These are phyloP conservation scores for Rehmannia glutinosa DNA, from an alignment of 257 asterid species.

Conservation along the genomic window DNA sequence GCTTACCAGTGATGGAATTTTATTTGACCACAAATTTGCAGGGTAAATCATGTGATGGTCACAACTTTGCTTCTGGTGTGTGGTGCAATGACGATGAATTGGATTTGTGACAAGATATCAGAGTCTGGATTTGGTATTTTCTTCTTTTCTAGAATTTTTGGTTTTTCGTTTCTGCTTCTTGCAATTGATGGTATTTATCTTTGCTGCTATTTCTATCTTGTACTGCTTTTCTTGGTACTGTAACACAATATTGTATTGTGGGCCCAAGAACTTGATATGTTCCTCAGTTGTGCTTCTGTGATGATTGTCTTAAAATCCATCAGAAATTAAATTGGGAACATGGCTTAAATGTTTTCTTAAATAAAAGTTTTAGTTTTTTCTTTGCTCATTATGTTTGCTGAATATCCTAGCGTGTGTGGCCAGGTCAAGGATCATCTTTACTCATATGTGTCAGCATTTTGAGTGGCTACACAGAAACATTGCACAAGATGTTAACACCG, in stretches of 20 bases:
- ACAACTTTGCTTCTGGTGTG: slow-evolving; percentile 74
- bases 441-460: slow-evolving; percentile 87
- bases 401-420: slow-evolving; percentile 22
- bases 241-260: too few species aligned
- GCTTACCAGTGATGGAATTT: slow-evolving; percentile 4
- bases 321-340: too few species aligned
- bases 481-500: slow-evolving; percentile 86
- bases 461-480: slow-evolving; percentile 93
- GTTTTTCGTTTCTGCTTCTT: neutral
- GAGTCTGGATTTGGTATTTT: slow-evolving; percentile 91
- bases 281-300: too few species aligned
- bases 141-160: neutral
- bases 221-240: too few species aligned
- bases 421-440: slow-evolving; percentile 98
- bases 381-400: slow-evolving; percentile 6
- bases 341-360: neutral
- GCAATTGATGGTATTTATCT: neutral
- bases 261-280: too few species aligned
- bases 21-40: slow-evolving; percentile 28
- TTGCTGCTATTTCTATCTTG: too few species aligned
- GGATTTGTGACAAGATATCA: slow-evolving; percentile 91
- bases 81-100: slow-evolving; percentile 94
- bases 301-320: too few species aligned
- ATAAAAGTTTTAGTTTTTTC: neutral
- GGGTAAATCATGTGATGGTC: slow-evolving; percentile 83